Percentiles rank a stretch among this genome's conserved stretches.
These are phyloP conservation scores for Sophora flavescens DNA, from an alignment of 306 rosid genomes.

Conservation along the genomic window DNA sequence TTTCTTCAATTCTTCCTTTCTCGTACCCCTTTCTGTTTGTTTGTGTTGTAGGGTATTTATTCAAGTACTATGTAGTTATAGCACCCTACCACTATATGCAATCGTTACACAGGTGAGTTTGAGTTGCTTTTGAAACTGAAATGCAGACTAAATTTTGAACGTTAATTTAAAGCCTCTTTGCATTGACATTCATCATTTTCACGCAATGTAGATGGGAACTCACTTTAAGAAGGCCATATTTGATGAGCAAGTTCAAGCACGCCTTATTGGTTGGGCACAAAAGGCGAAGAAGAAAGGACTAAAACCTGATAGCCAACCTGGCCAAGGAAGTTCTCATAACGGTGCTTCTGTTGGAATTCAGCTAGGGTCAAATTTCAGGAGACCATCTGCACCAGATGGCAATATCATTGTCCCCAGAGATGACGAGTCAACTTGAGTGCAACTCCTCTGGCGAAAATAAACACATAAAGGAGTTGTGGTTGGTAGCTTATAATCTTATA, in stretches of 20 bases:
- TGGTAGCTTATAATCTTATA: neutral
- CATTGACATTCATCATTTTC: neutral
- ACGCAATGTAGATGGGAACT: conserved; percentile 78
- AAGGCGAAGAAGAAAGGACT: conserved; percentile 62
- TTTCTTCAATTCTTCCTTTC: neutral
- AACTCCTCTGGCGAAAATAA: neutral
- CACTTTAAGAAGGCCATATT: conserved; percentile 75
- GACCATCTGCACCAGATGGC: conserved; percentile 48
- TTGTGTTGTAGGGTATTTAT: conserved; percentile 64
- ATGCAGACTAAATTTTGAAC: neutral
- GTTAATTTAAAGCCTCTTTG: neutral
- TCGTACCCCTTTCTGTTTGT: neutral
- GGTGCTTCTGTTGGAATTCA: conserved; percentile 56
- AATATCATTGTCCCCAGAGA: conserved; percentile 23
- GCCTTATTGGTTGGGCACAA: conserved; percentile 84
- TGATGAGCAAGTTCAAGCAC: conserved; percentile 74
- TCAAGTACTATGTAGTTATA: conserved; percentile 82
- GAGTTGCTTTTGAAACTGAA: conserved; percentile 14
- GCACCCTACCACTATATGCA: conserved; percentile 89
- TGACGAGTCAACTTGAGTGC: conserved; percentile 45
- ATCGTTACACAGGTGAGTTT: conserved; percentile 80
- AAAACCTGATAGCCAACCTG: conserved; percentile 43
- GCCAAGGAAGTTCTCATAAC: conserved; percentile 49
- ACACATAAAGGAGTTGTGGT: neutral
- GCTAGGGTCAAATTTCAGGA: conserved; percentile 50